Evolutionary conservation across 2,329 filamentous ascomycete species (phyloP), one percentile per base, ranked within the genome.

Genomic region (Fusarium setosum): DNA sequence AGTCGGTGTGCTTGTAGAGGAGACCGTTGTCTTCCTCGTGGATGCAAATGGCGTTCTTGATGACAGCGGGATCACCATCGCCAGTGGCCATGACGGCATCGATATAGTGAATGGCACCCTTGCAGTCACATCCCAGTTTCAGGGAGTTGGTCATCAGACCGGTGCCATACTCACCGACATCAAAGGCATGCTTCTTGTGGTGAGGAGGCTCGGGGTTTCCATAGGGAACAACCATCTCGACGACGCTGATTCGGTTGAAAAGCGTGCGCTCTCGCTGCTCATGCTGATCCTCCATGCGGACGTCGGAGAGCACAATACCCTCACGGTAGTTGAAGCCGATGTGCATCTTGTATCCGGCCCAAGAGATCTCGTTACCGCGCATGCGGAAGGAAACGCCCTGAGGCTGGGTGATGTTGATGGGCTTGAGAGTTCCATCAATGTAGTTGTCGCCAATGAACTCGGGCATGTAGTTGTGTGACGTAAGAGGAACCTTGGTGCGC

Each of bases 11-110:
- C 75, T 90, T 90, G 84, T 87, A 90, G 12, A 85, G 79, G 21
- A 90, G 87, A 5, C 88, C 88, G 34, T 81, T 79, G 58, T 81
- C 79, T 59, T 79, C 76, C 63, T 80, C 75, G 80, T 97, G 94
- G 68, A 97, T 94, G 78, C 94, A 97, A 72, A 97, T 92, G 40
- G 94, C 94, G 74, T 97, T 97, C 83, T 97, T 95, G 81, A 97
- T 93, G 3, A 90, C 90, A 13, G 89, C 89, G 18, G 92, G 84
- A n/a, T 87, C 85, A 42, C 94, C 94, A 5, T 88, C 86, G n/a
- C 88, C 85, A 61, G 94, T 94, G 49, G 94, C 92, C 76, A 97
- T 96, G 29, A 91, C 87, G 6, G 93, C 93, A 72, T 97, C 93
- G 76, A 97, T 88, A 76, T 97, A 97, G 77, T 96, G 92, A 72